Evolutionary conservation across 106 monocot genomes (phyloP).

Genomic region (Platanthera guangdongensis): DNA sequence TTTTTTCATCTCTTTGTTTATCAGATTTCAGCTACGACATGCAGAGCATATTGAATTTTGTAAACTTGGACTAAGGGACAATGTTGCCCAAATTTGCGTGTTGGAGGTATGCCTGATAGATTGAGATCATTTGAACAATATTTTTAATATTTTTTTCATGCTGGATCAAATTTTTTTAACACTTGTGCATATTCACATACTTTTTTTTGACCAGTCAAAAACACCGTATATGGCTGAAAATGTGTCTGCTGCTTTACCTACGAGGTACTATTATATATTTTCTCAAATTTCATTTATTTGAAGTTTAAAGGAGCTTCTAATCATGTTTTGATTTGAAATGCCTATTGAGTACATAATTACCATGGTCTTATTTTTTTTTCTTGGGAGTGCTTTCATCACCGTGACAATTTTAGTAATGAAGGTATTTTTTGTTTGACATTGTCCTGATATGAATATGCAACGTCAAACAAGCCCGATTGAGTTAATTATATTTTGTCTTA

Average conservation of each 20-base stretch:
- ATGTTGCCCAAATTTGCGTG: conserved; percentile 98
- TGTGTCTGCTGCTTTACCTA: conserved; percentile 8
- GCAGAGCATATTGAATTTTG: conserved; percentile 82
- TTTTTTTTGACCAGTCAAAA: conserved; percentile 54
- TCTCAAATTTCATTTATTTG: background rate
- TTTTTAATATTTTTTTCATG: background rate
- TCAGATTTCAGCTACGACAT: conserved; percentile 72
- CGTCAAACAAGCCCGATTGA: background rate
- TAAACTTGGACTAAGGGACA: conserved; percentile 85
- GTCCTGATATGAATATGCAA: no score
- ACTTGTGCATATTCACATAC: conserved; percentile 15
- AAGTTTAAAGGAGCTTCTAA: background rate
- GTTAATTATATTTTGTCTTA: no score
- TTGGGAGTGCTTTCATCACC: no score
- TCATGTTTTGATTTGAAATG: background rate
- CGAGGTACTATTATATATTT: conserved; percentile 33
- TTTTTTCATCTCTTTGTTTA: background rate
- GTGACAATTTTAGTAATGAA: no score
- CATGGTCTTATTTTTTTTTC: background rate
- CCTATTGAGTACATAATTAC: background rate
- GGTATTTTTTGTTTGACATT: no score
- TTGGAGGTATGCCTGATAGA: conserved; percentile 49
- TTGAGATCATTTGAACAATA: background rate
- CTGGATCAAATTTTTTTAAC: background rate
- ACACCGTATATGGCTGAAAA: conserved; percentile 20